A percentile compares a stretch with the other conserved stretches of the same genome.
Evolutionary conservation across 23 red algal species (phyloP).

Genomic region (Agarophyton chilense): DNA sequence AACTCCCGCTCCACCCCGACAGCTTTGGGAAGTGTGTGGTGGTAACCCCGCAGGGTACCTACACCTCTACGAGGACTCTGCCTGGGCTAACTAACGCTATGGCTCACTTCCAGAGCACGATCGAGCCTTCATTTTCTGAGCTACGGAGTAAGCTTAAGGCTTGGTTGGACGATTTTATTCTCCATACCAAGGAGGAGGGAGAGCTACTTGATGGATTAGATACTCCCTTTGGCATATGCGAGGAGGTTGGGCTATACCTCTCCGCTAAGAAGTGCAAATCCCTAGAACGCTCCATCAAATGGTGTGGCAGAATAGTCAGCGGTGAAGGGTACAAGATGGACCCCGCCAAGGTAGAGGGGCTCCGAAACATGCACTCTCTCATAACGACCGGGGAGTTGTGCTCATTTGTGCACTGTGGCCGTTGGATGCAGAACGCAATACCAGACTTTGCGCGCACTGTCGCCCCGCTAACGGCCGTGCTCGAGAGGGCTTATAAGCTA

Average conservation of each 20-base stretch:
- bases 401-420: slow-evolving; percentile 14
- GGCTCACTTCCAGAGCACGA: too few species aligned
- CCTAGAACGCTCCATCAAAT: background rate
- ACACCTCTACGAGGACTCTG: too few species aligned
- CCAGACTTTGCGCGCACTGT: slow-evolving; percentile 9
- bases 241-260: background rate
- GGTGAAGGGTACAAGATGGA: slow-evolving; percentile 24
- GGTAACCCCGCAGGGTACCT: too few species aligned
- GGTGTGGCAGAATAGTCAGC: slow-evolving; percentile 44
- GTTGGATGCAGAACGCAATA: slow-evolving; percentile 34
- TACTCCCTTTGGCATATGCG: background rate
- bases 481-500: slow-evolving; percentile 26
- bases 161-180: slow-evolving; percentile 53
- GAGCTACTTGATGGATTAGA: slow-evolving; percentile 3
- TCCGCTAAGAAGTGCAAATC: slow-evolving; percentile 20
- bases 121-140: too few species aligned
- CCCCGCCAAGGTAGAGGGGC: background rate
- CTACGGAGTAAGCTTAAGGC: too few species aligned
- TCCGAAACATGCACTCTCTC: slow-evolving; percentile 22
- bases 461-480: too few species aligned
- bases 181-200: background rate
- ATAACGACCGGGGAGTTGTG: slow-evolving; percentile 1
- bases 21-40: too few species aligned
- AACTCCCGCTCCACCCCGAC: too few species aligned
- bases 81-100: too few species aligned